These are phyloP conservation scores for Nitzschia inconspicua DNA, from an alignment of 108 stramenopile genomes.

Conservation along the genomic window DNA sequence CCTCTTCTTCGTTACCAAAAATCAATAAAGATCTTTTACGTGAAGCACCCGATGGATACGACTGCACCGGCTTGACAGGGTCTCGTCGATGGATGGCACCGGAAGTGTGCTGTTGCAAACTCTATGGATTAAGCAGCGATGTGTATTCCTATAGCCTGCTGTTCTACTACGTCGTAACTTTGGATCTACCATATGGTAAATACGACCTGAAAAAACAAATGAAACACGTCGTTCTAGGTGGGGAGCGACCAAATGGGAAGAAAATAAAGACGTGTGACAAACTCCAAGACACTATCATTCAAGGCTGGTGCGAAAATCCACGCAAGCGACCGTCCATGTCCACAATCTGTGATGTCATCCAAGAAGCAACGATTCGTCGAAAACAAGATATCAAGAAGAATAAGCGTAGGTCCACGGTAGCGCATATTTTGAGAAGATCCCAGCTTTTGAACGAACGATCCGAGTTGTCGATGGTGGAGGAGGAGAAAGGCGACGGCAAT, in stretches of 20 bases:
- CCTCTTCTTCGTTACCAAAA: too few relatives aligned
- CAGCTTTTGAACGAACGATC: too few relatives aligned
- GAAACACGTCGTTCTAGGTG: constrained; percentile 45
- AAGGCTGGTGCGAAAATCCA: neutral
- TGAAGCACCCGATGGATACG: constrained; percentile 28
- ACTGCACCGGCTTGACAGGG: constrained; percentile 11
- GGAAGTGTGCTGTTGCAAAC: constrained; percentile 9
- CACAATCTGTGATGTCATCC: constrained; percentile 2
- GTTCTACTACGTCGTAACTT: neutral
- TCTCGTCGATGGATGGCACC: constrained; percentile 27
- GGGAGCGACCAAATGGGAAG: constrained; percentile 16
- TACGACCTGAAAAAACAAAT: constrained; percentile 69
- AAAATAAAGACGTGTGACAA: neutral
- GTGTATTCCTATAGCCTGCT: neutral
- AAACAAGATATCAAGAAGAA: too few relatives aligned
- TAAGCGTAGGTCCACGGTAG: too few relatives aligned
- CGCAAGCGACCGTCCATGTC: neutral
- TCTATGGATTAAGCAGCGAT: constrained; percentile 10
- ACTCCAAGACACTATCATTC: neutral
- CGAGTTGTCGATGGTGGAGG: too few relatives aligned
- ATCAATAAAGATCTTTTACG: too few relatives aligned
- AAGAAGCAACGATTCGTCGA: too few relatives aligned
- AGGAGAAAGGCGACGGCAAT: too few relatives aligned
- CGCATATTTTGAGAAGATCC: too few relatives aligned
- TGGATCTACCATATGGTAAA: constrained; percentile 52